Conservation (phyloP, 441 rosid genomes). For the Populus trichocarpa region DNA sequence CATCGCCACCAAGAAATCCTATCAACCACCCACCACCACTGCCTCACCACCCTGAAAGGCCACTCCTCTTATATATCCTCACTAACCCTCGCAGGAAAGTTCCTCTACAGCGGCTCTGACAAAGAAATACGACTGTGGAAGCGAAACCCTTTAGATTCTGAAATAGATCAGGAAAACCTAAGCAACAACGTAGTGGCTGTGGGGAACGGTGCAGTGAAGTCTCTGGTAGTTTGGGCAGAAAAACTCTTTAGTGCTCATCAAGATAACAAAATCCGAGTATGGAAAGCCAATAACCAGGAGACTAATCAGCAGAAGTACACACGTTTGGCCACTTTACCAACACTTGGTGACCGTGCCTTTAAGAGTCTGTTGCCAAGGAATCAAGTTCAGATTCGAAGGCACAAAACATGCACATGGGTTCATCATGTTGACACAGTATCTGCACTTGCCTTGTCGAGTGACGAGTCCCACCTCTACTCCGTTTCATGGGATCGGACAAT, state of each 20-base stretch:
- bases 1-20: conserved; percentile 13
- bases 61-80: conserved; percentile 63
- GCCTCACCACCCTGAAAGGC: conserved; percentile 64
- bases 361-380: conserved; percentile 57
- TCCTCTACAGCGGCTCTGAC: conserved; percentile 68
- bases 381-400: conserved; percentile 71
- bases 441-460: conserved; percentile 64
- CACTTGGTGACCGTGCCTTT: conserved; percentile 64
- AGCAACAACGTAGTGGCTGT: conserved; percentile 35
- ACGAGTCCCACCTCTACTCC: conserved; percentile 68
- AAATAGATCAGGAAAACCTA: conserved; percentile 29
- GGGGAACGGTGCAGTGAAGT: conserved; percentile 78
- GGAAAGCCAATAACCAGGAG: conserved; percentile 58
- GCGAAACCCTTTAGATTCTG: conserved; percentile 30
- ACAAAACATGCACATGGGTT: conserved; percentile 74
- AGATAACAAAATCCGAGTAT: conserved; percentile 90
- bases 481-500: conserved; percentile 94
- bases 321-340: conserved; percentile 78
- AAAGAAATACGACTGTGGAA: conserved; percentile 67
- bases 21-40: conserved; percentile 32
- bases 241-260: conserved; percentile 91
- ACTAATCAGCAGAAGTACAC: conserved; percentile 39
- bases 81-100: conserved; percentile 52
- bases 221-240: conserved; percentile 54
- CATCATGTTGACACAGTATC: conserved; percentile 86